Evolutionary conservation across 2,329 filamentous ascomycete genomes (phyloP).

Genomic region (Torrubiella hemipterigena): DNA sequence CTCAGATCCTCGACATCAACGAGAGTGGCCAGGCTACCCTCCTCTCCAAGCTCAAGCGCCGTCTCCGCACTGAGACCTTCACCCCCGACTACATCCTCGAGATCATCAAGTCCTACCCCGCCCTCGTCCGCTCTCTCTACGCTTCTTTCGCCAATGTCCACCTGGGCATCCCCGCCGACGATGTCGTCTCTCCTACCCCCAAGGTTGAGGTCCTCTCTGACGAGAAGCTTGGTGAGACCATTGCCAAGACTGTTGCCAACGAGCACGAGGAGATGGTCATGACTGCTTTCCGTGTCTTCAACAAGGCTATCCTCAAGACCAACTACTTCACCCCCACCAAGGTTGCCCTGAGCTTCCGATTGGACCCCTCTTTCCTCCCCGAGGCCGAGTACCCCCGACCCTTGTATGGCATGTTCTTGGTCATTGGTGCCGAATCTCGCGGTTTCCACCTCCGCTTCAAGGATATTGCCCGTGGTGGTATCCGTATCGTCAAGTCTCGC

Average conservation of each 20-base stretch:
- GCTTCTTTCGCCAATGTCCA: slow-evolving; percentile 85
- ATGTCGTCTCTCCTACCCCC: slow-evolving; percentile 41
- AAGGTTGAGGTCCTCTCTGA: slow-evolving; percentile 63
- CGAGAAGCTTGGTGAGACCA: slow-evolving; percentile 59
- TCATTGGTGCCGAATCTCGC: slow-evolving; percentile 92
- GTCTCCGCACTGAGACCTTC: slow-evolving; percentile 91
- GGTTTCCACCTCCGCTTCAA: slow-evolving; percentile 97
- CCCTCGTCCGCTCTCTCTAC: slow-evolving; percentile 77
- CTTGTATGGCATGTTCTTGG: slow-evolving; percentile 95
- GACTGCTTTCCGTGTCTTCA: slow-evolving; percentile 93
- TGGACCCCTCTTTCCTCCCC: slow-evolving; percentile 82
- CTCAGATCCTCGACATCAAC: slow-evolving; percentile 64
- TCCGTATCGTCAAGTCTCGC: slow-evolving; percentile 95
- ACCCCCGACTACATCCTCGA: slow-evolving; percentile 96
- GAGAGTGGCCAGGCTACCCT: slow-evolving; percentile 81
- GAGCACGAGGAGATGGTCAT: slow-evolving; percentile 98
- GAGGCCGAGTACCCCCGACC: slow-evolving; percentile 86
- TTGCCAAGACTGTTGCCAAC: slow-evolving; percentile 70
- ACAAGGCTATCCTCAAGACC: slow-evolving; percentile 85
- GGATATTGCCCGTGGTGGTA: slow-evolving; percentile 92
- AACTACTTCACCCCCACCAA: slow-evolving; percentile 98
- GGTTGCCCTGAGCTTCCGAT: slow-evolving; percentile 90
- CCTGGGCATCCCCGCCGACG: slow-evolving; percentile 41
- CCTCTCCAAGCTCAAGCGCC: slow-evolving; percentile 87
- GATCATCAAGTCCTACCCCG: slow-evolving; percentile 86